Conservation (phyloP, 2,329 filamentous ascomycete species). For the Pseudogymnoascus sp. region DNA sequence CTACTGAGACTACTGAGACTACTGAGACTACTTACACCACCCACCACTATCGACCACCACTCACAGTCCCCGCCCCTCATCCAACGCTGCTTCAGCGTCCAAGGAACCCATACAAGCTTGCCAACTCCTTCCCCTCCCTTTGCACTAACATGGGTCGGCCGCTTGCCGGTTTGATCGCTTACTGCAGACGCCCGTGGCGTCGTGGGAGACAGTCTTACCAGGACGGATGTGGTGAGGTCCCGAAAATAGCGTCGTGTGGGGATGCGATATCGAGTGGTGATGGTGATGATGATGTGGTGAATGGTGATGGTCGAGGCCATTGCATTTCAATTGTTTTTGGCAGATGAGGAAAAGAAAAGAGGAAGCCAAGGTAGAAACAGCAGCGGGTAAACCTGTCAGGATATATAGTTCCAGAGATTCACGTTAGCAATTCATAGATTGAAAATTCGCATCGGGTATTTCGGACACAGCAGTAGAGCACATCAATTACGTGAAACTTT, state of each 20-base stretch:
- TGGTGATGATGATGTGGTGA: not conserved
- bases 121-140: not conserved
- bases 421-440: not conserved
- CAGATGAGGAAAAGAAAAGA: not conserved
- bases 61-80: not conserved
- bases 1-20: not conserved
- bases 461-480: not conserved
- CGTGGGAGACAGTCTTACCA: not conserved
- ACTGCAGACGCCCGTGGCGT: not conserved
- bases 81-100: not conserved
- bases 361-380: not conserved
- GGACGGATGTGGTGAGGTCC: not conserved
- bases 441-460: not conserved
- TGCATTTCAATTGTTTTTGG: not conserved
- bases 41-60: not conserved
- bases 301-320: not conserved
- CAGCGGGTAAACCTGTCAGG: not conserved
- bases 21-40: not conserved
- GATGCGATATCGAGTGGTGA: not conserved
- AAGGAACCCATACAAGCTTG: slow-evolving; percentile 5
- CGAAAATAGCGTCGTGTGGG: not conserved
- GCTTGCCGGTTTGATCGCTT: slow-evolving; percentile 7
- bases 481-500: not conserved
- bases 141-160: not conserved
- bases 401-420: not conserved